These are phyloP conservation scores for Gossypium anomalum DNA, from an alignment of 345 rosid species.

Conservation along the genomic window DNA sequence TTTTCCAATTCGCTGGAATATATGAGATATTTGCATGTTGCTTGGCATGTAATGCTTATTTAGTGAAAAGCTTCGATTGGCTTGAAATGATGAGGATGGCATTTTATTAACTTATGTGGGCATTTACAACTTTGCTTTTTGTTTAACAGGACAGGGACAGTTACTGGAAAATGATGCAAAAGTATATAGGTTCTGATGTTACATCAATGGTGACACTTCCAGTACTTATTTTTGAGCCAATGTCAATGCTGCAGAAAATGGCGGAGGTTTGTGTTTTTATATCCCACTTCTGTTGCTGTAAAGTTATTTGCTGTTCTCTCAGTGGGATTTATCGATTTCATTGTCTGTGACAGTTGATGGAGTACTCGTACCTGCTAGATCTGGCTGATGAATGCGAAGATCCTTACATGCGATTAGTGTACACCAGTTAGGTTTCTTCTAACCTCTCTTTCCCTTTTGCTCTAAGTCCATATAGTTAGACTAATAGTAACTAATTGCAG, in stretches of 20 bases:
- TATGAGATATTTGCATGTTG: conserved; percentile 1
- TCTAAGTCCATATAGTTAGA: not conserved
- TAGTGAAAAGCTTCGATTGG: not conserved
- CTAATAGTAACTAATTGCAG: conserved; percentile 41
- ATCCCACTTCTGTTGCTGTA: not conserved
- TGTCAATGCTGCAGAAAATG: conserved; percentile 94
- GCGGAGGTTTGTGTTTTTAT: conserved; percentile 69
- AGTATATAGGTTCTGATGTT: conserved; percentile 84
- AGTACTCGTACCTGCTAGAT: conserved; percentile 82
- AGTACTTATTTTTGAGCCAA: conserved; percentile 88
- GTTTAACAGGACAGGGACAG: conserved; percentile 74
- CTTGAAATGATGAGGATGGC: not conserved
- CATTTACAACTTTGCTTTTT: not conserved
- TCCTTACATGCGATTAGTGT: conserved; percentile 91
- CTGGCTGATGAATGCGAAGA: conserved; percentile 90
- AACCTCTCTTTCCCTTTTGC: conserved; percentile 5
- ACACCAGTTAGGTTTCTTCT: conserved; percentile 55
- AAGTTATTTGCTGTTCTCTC: conserved; percentile 8
- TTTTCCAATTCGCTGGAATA: not conserved
- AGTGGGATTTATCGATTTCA: not conserved
- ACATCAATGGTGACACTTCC: conserved; percentile 98
- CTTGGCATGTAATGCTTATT: not conserved
- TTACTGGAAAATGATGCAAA: conserved; percentile 99
- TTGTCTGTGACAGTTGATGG: conserved; percentile 73
- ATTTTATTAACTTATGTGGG: not conserved